Conservation (phyloP, 495 filamentous ascomycete species). For the Aspergillus sparsus region DNA sequence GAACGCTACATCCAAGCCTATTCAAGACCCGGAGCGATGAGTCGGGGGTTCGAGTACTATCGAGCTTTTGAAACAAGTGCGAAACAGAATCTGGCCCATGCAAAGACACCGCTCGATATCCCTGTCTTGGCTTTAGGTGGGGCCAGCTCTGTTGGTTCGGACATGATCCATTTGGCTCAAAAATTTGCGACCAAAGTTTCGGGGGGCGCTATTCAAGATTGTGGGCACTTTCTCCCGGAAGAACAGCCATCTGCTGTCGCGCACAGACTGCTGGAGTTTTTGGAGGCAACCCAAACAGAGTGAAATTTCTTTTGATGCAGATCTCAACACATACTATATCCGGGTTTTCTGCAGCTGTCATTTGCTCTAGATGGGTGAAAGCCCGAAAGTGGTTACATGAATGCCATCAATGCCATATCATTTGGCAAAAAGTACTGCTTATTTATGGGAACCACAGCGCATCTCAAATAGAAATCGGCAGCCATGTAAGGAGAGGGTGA, state of each 20-base stretch:
- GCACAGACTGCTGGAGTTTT: slow-evolving; percentile 28
- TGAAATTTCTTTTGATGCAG: no score
- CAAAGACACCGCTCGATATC: slow-evolving; percentile 27
- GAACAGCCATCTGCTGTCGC: slow-evolving; percentile 30
- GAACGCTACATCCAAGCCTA: slow-evolving; percentile 29
- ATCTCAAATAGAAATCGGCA: no score
- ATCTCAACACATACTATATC: no score
- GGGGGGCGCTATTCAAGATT: slow-evolving; percentile 30
- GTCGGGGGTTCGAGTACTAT: slow-evolving; percentile 35
- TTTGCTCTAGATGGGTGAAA: no score
- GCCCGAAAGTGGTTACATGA: no score
- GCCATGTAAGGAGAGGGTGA: no score
- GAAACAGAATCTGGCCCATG: slow-evolving; percentile 29
- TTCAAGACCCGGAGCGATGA: slow-evolving; percentile 32
- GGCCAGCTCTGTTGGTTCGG: slow-evolving; percentile 25
- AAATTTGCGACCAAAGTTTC: slow-evolving; percentile 26
- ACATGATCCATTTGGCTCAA: slow-evolving; percentile 25
- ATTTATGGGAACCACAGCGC: no score
- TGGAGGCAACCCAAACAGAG: slow-evolving; percentile 16
- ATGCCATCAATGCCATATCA: no score
- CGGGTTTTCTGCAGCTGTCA: no score
- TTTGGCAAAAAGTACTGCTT: no score
- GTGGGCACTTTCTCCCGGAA: slow-evolving; percentile 31
- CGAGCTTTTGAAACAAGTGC: slow-evolving; percentile 30
- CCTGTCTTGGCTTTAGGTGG: slow-evolving; percentile 31